These are phyloP conservation scores for Verruconis gallopava DNA, from an alignment of 2,329 filamentous ascomycete genomes.

Conservation along the genomic window DNA sequence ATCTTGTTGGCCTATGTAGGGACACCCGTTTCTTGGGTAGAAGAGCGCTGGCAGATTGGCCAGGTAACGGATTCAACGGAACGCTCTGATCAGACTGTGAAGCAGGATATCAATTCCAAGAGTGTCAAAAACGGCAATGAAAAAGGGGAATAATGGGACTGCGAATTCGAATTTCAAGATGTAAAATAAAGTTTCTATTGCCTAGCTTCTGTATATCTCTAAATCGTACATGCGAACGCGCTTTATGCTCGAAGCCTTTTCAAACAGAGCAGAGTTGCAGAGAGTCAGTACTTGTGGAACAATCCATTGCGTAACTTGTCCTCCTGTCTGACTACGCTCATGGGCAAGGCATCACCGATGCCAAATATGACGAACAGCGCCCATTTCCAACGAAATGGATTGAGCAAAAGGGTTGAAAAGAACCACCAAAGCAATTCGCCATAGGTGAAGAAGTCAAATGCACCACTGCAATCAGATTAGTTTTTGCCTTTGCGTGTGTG, in stretches of 20 bases:
- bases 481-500: not conserved
- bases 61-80: not conserved
- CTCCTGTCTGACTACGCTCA: constrained; percentile 53
- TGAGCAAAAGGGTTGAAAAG: constrained; percentile 61
- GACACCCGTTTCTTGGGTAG: constrained; percentile 38
- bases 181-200: too few species aligned
- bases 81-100: too few species aligned
- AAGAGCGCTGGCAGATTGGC: constrained; percentile 25
- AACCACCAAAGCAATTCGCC: constrained; percentile 80
- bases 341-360: constrained; percentile 52
- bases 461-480: constrained; percentile 35
- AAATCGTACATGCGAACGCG: too few species aligned
- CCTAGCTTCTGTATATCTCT: too few species aligned
- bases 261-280: too few species aligned
- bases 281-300: too few species aligned
- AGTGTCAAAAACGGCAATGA: too few species aligned
- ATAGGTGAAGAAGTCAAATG: constrained; percentile 86
- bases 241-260: too few species aligned
- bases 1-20: constrained; percentile 42
- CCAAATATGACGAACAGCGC: constrained; percentile 71
- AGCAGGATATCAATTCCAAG: too few species aligned
- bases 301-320: constrained; percentile 42
- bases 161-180: too few species aligned
- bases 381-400: constrained; percentile 89
- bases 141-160: too few species aligned